phyloP scores from a whole-genome alignment of 2,329 filamentous ascomycete species.

The Cordyceps cicadae region DNA sequence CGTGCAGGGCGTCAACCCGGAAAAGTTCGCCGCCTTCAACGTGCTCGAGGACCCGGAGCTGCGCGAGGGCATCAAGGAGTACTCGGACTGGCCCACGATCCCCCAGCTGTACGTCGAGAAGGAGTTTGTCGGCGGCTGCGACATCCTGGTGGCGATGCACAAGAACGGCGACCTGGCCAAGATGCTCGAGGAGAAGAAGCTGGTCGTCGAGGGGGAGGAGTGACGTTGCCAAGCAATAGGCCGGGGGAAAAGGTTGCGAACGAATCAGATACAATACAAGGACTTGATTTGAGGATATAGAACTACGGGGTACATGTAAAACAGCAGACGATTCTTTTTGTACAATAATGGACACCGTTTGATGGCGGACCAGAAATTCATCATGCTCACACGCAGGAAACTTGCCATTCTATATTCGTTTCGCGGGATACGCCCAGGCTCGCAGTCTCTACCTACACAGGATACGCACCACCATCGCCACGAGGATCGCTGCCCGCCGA shows the following conservation, averaged over 20 bases:
- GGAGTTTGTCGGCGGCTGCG: conserved; percentile 95
- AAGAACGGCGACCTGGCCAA: conserved; percentile 90
- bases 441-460: conserved; percentile 17
- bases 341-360: conserved; percentile 3
- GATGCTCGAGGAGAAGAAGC: conserved; percentile 82
- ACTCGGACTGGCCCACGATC: conserved; percentile 98
- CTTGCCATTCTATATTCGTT: not conserved
- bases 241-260: not conserved
- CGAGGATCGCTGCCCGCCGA: conserved; percentile 83
- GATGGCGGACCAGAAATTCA: not conserved
- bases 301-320: not conserved
- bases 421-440: too few species aligned
- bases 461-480: conserved; percentile 68
- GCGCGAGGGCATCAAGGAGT: conserved; percentile 92
- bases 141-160: conserved; percentile 95
- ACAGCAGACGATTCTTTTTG: conserved; percentile 1
- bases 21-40: conserved; percentile 97
- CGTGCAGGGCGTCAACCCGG: conserved; percentile 87
- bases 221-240: conserved; percentile 18
- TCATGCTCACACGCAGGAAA: not conserved
- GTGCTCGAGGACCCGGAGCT: conserved; percentile 87
- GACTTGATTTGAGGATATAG: not conserved
- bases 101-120: conserved; percentile 92
- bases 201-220: conserved; percentile 54
- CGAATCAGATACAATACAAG: not conserved